Evolutionary conservation across 192 early-diverging fungal genomes (phyloP), one percentile per base, ranked within the genome.

Genomic region (Coemansia furcata): DNA sequence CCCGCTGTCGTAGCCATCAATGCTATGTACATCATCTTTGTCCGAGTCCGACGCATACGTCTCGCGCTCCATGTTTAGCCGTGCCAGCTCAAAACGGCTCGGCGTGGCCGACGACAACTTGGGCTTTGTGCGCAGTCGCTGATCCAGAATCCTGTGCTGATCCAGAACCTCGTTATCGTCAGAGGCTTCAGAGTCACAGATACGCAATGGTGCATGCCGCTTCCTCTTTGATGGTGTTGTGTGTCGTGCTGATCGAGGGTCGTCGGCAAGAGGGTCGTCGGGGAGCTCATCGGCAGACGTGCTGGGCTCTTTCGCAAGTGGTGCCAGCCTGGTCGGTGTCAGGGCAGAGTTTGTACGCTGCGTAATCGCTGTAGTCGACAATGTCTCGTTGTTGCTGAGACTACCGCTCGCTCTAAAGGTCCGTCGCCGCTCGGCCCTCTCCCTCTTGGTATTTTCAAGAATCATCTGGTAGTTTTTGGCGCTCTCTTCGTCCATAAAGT

Each of bases 401-500:
- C 47, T 60, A 15, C 23, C 21, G 4, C 58, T 19, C 5, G 35
- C 58, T 60, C 58, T 60, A 39, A 39, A 60, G 19, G 58, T 39
- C 37, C 35, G 58, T 23, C 58, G 33, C 11, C 37, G 33, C 33
- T 60, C 58, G 36, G 35, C 19, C 26, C 58, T 60, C 37, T 60
- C 58, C 19, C 21, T 15, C 37, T 42, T 40, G 15, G 30, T 52
- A 15, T 74, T 43, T 26, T 39, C 66, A 6, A 82, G 52, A 1
- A 82, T 63, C 21, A 62, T 60, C 49, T 58, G 67, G 40, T 73
- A 76, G 71, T 82, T 82, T 38, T 12, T 68, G 42, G 71, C 79
- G 59, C 79, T 76, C 40, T 82, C 79, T 49, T 82, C 62, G 40
- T 82, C 79, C 61, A 82, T 82, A 63, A 82, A 82, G 17, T 66